A percentile compares a stretch with the other conserved stretches of the same genome.
These are phyloP conservation scores for Scytalidium lignicola DNA, from an alignment of 2,329 filamentous ascomycete species.

Conservation along the genomic window DNA sequence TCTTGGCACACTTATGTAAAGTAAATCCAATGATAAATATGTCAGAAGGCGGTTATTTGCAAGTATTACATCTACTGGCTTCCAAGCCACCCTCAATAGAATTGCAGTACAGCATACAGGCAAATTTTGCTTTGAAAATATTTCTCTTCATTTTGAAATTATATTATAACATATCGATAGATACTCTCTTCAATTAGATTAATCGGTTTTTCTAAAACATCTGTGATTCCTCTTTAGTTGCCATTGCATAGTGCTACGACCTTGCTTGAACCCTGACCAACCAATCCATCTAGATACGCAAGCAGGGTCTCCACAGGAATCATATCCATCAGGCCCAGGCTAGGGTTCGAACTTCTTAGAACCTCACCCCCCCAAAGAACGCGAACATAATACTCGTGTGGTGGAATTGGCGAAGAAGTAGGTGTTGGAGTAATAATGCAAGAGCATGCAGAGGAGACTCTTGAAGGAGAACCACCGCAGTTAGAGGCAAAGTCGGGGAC, in stretches of 20 bases:
- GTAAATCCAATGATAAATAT: no score
- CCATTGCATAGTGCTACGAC: conserved; percentile 33
- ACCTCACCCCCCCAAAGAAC: conserved; percentile 68
- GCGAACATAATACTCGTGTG: conserved; percentile 48
- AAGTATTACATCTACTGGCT: no score
- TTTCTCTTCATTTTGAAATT: no score
- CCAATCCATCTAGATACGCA: conserved; percentile 66
- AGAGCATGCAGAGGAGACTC: conserved; percentile 25
- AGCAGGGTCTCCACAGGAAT: conserved; percentile 59
- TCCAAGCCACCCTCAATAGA: no score
- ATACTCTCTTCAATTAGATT: no score
- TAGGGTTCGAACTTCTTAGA: conserved; percentile 62
- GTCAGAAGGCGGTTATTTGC: no score
- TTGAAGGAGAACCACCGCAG: conserved; percentile 18
- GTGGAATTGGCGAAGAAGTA: conserved; percentile 8
- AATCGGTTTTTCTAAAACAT: no score
- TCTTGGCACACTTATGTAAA: no score
- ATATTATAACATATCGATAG: no score
- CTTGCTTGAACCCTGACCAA: conserved; percentile 46
- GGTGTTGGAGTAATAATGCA: conserved; percentile 20
- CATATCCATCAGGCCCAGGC: conserved; percentile 66
- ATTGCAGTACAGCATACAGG: no score
- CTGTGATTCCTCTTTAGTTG: background rate
- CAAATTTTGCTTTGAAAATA: no score
- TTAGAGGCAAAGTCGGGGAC: conserved; percentile 22